Evolutionary conservation across 805 yeast genomes (phyloP).

Genomic region (Pichia insulana): DNA sequence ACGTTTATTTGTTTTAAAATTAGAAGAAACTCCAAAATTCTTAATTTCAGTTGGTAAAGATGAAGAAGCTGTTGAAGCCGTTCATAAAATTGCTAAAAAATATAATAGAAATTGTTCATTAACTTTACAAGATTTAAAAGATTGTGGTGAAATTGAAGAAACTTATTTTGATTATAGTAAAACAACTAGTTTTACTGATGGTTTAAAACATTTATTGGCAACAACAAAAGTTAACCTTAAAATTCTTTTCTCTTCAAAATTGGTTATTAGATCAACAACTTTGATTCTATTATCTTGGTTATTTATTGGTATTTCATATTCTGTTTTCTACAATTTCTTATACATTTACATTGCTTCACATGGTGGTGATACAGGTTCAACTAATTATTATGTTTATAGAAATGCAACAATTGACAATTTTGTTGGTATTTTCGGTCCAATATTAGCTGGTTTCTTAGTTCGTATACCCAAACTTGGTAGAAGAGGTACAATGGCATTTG

Average conservation of each 20-base stretch:
- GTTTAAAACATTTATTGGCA: constrained; percentile 21
- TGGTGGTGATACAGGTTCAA: constrained; percentile 39
- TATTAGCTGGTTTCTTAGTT: constrained; percentile 37
- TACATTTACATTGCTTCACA: constrained; percentile 43
- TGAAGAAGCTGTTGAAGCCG: constrained; percentile 36
- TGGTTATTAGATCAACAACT: constrained; percentile 36
- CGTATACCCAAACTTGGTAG: constrained; percentile 37
- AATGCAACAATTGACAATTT: constrained; percentile 40
- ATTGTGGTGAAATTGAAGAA: constrained; percentile 34
- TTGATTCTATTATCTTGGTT: constrained; percentile 47
- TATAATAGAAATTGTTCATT: constrained; percentile 34
- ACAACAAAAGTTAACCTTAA: constrained; percentile 32
- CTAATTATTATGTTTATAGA: constrained; percentile 35
- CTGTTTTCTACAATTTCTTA: constrained; percentile 45
- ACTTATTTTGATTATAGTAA: constrained; percentile 15
- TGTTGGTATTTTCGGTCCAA: constrained; percentile 44
- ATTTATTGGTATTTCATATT: constrained; percentile 49
- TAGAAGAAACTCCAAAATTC: constrained; percentile 51
- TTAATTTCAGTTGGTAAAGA: constrained; percentile 45
- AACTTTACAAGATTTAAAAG: constrained; percentile 38
- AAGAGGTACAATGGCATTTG: constrained; percentile 46
- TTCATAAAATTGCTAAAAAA: constrained; percentile 38
- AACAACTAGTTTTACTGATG: constrained; percentile 15
- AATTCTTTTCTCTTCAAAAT: constrained; percentile 38
- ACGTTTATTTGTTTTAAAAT: constrained; percentile 35